Evolutionary conservation across 1,139 yeast species (phyloP).

Genomic region (Taphrina populina): DNA sequence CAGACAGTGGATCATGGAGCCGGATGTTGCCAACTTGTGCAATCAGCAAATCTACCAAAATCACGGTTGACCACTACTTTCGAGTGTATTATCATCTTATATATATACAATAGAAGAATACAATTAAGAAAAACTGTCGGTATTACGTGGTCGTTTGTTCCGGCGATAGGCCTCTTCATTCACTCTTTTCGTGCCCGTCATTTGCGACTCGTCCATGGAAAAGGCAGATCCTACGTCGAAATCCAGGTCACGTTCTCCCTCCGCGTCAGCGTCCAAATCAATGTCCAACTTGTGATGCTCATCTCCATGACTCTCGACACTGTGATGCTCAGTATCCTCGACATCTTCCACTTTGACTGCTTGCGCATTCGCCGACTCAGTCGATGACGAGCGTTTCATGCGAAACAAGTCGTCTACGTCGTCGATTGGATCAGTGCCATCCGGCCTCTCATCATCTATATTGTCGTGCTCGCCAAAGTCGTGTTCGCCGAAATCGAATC

Average conservation of each 20-base stretch:
- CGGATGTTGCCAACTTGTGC: too few relatives aligned
- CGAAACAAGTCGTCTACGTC: conserved; percentile 3
- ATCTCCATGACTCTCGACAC: not conserved
- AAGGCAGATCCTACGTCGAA: conserved; percentile 1
- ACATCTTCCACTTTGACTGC: not conserved
- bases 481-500: not conserved
- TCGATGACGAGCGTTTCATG: not conserved
- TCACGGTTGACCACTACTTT: too few relatives aligned
- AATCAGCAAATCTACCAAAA: too few relatives aligned
- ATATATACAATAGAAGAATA: too few relatives aligned
- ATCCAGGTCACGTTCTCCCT: conserved; percentile 2
- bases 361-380: not conserved
- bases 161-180: conserved; percentile 2
- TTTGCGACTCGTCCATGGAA: not conserved
- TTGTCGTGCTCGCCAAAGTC: not conserved
- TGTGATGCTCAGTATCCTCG: not conserved
- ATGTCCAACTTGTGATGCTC: conserved; percentile 13
- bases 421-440: not conserved
- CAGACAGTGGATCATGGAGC: too few relatives aligned
- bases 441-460: not conserved
- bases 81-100: too few relatives aligned
- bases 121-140: too few relatives aligned
- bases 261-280: conserved; percentile 13
- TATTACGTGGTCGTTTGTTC: conserved; percentile 3
- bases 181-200: not conserved